phyloP scores from a whole-genome alignment of 2,329 filamentous ascomycete species.

The Chrysoporthe cubensis region DNA sequence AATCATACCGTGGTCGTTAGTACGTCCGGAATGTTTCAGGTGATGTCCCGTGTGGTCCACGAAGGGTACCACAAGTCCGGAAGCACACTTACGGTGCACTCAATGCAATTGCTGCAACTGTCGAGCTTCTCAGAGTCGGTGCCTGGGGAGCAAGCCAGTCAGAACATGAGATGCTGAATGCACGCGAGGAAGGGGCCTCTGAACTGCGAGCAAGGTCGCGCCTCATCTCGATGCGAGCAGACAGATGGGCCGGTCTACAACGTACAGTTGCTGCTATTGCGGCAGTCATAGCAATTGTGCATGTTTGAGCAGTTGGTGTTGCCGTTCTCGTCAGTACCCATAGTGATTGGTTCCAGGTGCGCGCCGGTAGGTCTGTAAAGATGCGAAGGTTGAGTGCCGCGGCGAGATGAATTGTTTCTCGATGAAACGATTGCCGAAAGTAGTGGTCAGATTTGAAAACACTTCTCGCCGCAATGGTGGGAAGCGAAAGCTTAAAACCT shows the following conservation, averaged over 20 bases:
- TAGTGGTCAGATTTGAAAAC: not conserved
- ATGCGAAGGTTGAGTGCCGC: not conserved
- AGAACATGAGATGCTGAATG: not conserved
- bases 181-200: not conserved
- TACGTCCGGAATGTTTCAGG: too few species aligned
- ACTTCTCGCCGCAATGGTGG: too few species aligned
- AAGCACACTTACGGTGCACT: not conserved
- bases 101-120: constrained; percentile 6
- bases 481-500: not conserved
- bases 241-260: not conserved
- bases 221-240: not conserved
- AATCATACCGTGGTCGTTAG: not conserved
- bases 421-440: not conserved
- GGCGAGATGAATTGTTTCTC: not conserved
- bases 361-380: too few species aligned
- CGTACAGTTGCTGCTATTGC: constrained; percentile 27
- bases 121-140: not conserved
- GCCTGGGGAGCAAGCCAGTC: not conserved
- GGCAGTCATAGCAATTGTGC: constrained; percentile 23
- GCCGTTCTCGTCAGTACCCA: constrained; percentile 15
- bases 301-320: constrained; percentile 27
- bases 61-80: not conserved
- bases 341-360: not conserved
- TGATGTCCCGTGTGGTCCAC: not conserved
- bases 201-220: too few species aligned